Percentiles rank a stretch among this genome's conserved stretches.
phyloP scores from a whole-genome alignment of 2,329 filamentous ascomycete genomes.

The Periglandula ipomoeae region DNA sequence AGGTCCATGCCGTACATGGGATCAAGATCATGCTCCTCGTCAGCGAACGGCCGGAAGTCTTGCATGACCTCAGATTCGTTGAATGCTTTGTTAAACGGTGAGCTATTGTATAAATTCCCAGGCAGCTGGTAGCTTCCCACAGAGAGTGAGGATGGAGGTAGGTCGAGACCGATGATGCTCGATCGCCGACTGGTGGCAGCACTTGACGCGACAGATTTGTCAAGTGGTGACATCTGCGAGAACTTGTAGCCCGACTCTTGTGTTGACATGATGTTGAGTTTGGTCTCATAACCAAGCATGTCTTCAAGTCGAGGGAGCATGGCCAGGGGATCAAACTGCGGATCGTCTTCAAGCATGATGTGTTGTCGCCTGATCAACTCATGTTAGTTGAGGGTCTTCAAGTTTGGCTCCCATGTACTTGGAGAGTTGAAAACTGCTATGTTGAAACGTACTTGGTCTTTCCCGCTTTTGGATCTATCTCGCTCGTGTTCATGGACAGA shows the following conservation, averaged over 20 bases:
- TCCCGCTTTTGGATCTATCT: constrained; percentile 60
- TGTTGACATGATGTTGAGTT: constrained; percentile 23
- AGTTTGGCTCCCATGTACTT: constrained; percentile 12
- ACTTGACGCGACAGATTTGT: constrained; percentile 18
- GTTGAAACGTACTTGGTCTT: constrained; percentile 56
- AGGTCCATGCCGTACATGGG: constrained; percentile 33
- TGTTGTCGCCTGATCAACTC: constrained; percentile 53
- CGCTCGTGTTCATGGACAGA: constrained; percentile 41
- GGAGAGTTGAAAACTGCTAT: background rate
- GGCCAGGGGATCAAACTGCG: constrained; percentile 49
- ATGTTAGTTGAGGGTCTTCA: background rate
- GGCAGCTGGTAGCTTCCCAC: constrained; percentile 22
- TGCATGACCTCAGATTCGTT: constrained; percentile 12
- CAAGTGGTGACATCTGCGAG: constrained; percentile 36
- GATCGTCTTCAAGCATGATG: constrained; percentile 73
- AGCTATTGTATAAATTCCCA: constrained; percentile 24
- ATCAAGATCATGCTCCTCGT: constrained; percentile 30
- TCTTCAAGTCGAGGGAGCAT: constrained; percentile 22
- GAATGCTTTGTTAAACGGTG: constrained; percentile 17
- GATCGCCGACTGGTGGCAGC: constrained; percentile 20
- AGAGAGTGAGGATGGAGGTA: constrained; percentile 27
- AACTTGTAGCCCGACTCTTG: constrained; percentile 28
- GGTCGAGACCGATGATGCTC: constrained; percentile 20
- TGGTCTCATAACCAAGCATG: constrained; percentile 26
- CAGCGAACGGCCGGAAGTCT: constrained; percentile 24